These are phyloP conservation scores for Cystobasidium ongulense DNA, from an alignment of 768 basidiomycete genomes.

Conservation along the genomic window DNA sequence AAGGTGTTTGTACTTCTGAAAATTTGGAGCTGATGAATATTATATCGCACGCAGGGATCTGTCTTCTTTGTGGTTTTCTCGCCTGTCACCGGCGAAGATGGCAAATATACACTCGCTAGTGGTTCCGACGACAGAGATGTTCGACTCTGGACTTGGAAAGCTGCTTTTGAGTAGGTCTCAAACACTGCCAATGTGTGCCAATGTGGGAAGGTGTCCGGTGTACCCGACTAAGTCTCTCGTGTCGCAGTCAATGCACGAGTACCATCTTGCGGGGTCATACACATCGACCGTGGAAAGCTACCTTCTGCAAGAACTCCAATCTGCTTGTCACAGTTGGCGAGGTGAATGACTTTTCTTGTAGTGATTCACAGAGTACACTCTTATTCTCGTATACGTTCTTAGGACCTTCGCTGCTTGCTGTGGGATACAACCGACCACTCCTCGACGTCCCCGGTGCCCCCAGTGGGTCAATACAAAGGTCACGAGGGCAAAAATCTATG, in stretches of 20 bases:
- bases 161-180: background rate
- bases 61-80: constrained; percentile 26
- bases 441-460: background rate
- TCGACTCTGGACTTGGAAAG: constrained; percentile 19
- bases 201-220: too few species aligned
- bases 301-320: background rate
- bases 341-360: background rate
- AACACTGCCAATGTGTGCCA: background rate
- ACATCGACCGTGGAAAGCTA: constrained; percentile 24
- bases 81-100: background rate
- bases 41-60: constrained; percentile 1
- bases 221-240: background rate
- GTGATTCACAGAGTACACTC: background rate
- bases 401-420: constrained; percentile 10
- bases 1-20: too few species aligned
- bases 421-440: background rate
- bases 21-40: too few species aligned
- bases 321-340: constrained; percentile 11
- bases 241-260: background rate
- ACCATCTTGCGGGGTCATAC: constrained; percentile 5
- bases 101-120: background rate
- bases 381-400: background rate
- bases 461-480: background rate
- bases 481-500: constrained; percentile 29
- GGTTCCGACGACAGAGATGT: constrained; percentile 25